Evolutionary conservation across 116 monocot species (phyloP).

Genomic region (Papilionanthe hybrid): DNA sequence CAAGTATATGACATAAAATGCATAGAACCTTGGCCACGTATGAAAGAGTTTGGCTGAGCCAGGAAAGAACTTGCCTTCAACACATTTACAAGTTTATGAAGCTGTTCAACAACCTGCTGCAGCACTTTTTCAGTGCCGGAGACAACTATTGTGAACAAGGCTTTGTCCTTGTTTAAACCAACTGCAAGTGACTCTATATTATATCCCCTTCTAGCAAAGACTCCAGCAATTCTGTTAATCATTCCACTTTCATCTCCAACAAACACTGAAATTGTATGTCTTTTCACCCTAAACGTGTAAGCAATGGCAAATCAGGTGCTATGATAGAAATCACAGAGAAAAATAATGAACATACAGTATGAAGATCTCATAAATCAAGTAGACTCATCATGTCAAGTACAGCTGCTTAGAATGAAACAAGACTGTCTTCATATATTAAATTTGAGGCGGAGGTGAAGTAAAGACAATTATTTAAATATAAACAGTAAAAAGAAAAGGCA

Average conservation of each 20-base stretch:
- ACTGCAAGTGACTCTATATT: constrained; percentile 56
- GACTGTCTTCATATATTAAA: no score
- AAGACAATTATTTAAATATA: no score
- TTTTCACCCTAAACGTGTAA: constrained; percentile 24
- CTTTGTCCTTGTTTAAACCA: constrained; percentile 44
- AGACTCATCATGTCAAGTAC: background rate
- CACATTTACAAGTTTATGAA: constrained; percentile 47
- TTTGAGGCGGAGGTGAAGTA: no score
- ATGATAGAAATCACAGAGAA: background rate
- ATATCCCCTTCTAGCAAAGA: constrained; percentile 51
- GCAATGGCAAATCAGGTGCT: background rate
- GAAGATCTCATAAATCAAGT: constrained; percentile 1
- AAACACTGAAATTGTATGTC: constrained; percentile 44
- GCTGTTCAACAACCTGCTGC: constrained; percentile 46
- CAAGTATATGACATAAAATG: background rate
- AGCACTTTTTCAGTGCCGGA: constrained; percentile 34
- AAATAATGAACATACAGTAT: background rate
- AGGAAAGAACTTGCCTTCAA: constrained; percentile 25
- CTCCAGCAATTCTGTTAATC: constrained; percentile 51
- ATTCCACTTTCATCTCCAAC: constrained; percentile 53
- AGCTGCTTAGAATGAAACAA: background rate
- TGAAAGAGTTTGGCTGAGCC: background rate
- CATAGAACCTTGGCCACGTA: background rate
- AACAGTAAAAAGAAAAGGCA: no score
- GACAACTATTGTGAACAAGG: constrained; percentile 54